Percentiles rank a stretch among this genome's conserved stretches.
Evolutionary conservation across 2,329 filamentous ascomycete species (phyloP).

Genomic region (Diaporthe citri): DNA sequence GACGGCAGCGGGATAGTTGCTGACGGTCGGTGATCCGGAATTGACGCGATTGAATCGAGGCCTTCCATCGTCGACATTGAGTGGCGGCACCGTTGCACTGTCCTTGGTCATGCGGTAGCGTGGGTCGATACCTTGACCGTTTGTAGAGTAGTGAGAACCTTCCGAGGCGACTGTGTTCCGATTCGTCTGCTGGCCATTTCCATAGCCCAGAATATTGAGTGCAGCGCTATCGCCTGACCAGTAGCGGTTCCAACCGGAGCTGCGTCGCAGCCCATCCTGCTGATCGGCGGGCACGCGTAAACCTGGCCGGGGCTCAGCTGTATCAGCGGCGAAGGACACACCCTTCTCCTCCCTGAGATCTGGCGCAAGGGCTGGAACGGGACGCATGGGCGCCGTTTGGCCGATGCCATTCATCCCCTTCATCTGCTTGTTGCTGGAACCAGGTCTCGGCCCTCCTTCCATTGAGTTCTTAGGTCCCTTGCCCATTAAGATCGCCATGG

Average conservation of each 20-base stretch:
- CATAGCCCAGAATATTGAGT: constrained; percentile 74
- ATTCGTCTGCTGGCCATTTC: constrained; percentile 56
- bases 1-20: constrained; percentile 66
- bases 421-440: constrained; percentile 69
- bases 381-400: constrained; percentile 38
- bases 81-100: constrained; percentile 77
- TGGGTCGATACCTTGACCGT: constrained; percentile 43
- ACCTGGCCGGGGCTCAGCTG: constrained; percentile 53
- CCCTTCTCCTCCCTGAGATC: constrained; percentile 56
- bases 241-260: constrained; percentile 82
- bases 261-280: constrained; percentile 65
- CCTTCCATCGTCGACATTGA: constrained; percentile 73
- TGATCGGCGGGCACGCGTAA: constrained; percentile 49
- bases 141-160: constrained; percentile 68
- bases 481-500: constrained; percentile 76
- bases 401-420: constrained; percentile 68
- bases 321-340: constrained; percentile 53
- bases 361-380: constrained; percentile 34
- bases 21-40: constrained; percentile 77
- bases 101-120: constrained; percentile 68
- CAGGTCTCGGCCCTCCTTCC: constrained; percentile 26
- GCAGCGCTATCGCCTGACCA: constrained; percentile 78
- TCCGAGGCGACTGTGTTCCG: constrained; percentile 68
- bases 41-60: constrained; percentile 75
- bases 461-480: constrained; percentile 50